Evolutionary conservation across 2,329 filamentous ascomycete genomes (phyloP).

Genomic region (Aspergillus piperis): DNA sequence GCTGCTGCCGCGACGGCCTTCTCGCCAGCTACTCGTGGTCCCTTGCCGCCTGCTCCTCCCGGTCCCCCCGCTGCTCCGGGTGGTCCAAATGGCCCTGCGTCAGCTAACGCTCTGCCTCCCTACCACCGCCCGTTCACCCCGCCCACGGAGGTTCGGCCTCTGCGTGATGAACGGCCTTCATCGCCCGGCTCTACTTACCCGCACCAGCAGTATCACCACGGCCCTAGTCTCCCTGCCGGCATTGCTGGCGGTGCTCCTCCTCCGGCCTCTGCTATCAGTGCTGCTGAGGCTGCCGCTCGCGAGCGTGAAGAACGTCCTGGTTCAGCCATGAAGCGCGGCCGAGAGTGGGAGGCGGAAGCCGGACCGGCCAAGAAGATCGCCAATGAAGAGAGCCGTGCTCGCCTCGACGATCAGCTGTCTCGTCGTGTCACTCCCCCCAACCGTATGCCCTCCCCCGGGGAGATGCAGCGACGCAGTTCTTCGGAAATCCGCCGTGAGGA

Average conservation of each 20-base stretch:
- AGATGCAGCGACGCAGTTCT: conserved; percentile 74
- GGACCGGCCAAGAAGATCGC: conserved; percentile 74
- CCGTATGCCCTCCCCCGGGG: conserved; percentile 64
- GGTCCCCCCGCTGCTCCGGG: conserved; percentile 48
- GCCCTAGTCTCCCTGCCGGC: conserved; percentile 64
- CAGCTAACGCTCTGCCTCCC: conserved; percentile 57
- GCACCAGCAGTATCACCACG: conserved; percentile 77
- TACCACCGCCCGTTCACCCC: conserved; percentile 77
- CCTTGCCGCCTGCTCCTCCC: conserved; percentile 46
- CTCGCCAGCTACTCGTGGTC: conserved; percentile 41
- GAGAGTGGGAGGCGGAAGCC: conserved; percentile 89
- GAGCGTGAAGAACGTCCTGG: conserved; percentile 72
- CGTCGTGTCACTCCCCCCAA: conserved; percentile 66
- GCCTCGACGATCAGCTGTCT: conserved; percentile 79
- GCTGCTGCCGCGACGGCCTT: conserved; percentile 33
- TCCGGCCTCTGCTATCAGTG: conserved; percentile 65
- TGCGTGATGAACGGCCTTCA: conserved; percentile 82
- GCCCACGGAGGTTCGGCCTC: conserved; percentile 76
- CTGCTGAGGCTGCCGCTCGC: conserved; percentile 68
- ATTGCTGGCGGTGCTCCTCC: conserved; percentile 70
- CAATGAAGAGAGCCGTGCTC: conserved; percentile 82
- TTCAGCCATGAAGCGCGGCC: conserved; percentile 78
- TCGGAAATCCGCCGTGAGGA: conserved; percentile 69
- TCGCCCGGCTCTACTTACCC: conserved; percentile 88
- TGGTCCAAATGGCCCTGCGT: conserved; percentile 55